Base-by-base conservation (phyloP, 2,329 filamentous ascomycete species). In the Aspergillus sp. region DNA sequence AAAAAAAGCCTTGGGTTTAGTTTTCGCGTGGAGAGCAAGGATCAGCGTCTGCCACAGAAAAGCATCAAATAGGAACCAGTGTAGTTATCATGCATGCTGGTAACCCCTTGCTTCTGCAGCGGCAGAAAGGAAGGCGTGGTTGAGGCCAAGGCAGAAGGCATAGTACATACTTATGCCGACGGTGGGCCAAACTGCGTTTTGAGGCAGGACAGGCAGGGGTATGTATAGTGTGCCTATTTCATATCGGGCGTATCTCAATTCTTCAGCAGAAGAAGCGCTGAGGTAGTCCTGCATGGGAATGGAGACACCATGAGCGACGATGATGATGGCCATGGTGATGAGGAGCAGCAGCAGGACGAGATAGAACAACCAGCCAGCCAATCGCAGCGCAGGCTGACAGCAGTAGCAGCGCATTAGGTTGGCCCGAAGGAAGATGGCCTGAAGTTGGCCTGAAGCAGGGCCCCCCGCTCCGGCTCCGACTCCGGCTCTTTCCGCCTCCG, bases 1-100 rank as follows among this genome's bases (percentile, higher is more conserved):
- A 8, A 19, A 8, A 19, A 39, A 23, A 23, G 50, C 21, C 25
- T 27, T 42, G 39, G 53, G 25, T 13, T 32, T 36, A 36, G 11
- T 25, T 57, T 61, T 65, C 64, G 65, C 64, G 64, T 66, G 64
- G 64, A 57, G 54, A 58, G 55, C 65, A 66, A 62, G 62, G 65
- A 65, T 67, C 52, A 62, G 62, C 64, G 42, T 23, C 57, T 57
- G 32, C 56, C 23, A 52, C 21, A 54, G 19, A 13, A 48, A 27
- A 48, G 27, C 23, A 53, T 30, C 36, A 41, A 54, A 38, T 47
- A 25, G 49, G 21, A 53, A 49, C 8, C 25, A 13, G 15, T 32
- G 32, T 13, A 48, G 54, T 59, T 54, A 49, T 59, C 38, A 36
- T 23, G 47, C 47, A 50, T 11, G 47, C 47, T 27, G 47, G n/a